Base-by-base conservation (phyloP, 2,329 filamentous ascomycete species). In the Paecilomyces sp. region DNA sequence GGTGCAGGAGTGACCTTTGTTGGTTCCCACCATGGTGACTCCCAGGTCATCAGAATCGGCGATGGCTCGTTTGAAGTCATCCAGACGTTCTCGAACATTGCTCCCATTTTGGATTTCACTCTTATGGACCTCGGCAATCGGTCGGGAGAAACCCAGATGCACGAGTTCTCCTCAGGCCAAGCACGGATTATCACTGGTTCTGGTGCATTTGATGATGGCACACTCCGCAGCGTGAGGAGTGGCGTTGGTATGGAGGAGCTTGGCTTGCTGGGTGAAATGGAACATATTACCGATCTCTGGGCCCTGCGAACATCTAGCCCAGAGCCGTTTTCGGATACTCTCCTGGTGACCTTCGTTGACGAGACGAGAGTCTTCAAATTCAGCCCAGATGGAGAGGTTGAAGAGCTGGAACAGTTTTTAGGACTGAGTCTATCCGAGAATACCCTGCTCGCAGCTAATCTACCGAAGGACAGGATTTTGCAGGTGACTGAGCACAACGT, bases 111-210 rank as follows among this genome's bases (percentile, higher is more conserved):
- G 47, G 94, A 99, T 71, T 97, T 99, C 67, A 88, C 90, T 0
- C 86, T 99, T 15, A 96, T 97, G 91, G 94, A 97, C 69, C 89
- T 97, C 82, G 93, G 92, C 0, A 92, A 91, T 66, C 83, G 91
- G 59, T 88, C 90, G 61, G 88, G 88, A 24, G 89, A 94, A 63
- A 85, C 82, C 8, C 87, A 91, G 18, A 89, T 88, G 2, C 95
- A 94, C 68, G 90, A 94, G 63, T 99, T 96, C 69, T 96, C 92
- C 0, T 96, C 93, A 0, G 94, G 94, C 0, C 93, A 99, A 75
- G 92, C 94, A 54, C 85, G 92, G 47, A 90, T 99, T 62, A 91
- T 99, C 11, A 92, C 93, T 1, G 93, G 92, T 0, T 97, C 92
- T 58, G 94, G 94, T 30, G 92, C 90, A 0, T 94, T 91, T 70